Evolutionary conservation across 441 rosid species (phyloP).

Genomic region (Omphalea diandra): DNA sequence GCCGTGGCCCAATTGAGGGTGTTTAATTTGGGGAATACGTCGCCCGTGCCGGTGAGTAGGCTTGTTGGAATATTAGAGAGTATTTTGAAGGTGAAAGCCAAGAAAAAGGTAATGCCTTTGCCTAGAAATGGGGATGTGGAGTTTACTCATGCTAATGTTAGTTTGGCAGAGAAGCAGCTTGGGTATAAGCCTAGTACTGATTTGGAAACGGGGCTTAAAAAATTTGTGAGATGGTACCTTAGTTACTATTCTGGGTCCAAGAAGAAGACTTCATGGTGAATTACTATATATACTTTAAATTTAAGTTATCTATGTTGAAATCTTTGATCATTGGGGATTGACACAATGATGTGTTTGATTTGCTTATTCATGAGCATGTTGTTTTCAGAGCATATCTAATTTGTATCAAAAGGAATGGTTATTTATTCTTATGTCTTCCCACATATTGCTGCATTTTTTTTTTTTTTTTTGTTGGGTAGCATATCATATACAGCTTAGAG

Average conservation of each 20-base stretch:
- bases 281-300: neutral
- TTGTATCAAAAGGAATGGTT: constrained; percentile 3
- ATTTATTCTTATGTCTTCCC: neutral
- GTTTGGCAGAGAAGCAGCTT: constrained; percentile 57
- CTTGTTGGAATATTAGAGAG: constrained; percentile 67
- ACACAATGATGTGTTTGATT: neutral
- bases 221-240: constrained; percentile 74
- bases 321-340: constrained; percentile 8
- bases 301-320: neutral
- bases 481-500: neutral
- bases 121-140: constrained; percentile 82
- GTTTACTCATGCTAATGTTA: constrained; percentile 72
- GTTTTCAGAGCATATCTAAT: constrained; percentile 5
- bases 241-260: constrained; percentile 45
- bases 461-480: too few species aligned
- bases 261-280: constrained; percentile 48
- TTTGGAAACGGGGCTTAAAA: constrained; percentile 66
- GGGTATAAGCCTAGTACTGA: constrained; percentile 62
- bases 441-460: constrained; percentile 3
- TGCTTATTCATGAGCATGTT: constrained; percentile 10
- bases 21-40: constrained; percentile 75
- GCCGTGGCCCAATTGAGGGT: constrained; percentile 61
- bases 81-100: constrained; percentile 63
- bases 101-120: constrained; percentile 58
- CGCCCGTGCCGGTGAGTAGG: constrained; percentile 61